Percentiles rank a stretch among this genome's conserved stretches.
Conservation (phyloP, 345 rosid species). For the Euphorbia pulcherrima region DNA sequence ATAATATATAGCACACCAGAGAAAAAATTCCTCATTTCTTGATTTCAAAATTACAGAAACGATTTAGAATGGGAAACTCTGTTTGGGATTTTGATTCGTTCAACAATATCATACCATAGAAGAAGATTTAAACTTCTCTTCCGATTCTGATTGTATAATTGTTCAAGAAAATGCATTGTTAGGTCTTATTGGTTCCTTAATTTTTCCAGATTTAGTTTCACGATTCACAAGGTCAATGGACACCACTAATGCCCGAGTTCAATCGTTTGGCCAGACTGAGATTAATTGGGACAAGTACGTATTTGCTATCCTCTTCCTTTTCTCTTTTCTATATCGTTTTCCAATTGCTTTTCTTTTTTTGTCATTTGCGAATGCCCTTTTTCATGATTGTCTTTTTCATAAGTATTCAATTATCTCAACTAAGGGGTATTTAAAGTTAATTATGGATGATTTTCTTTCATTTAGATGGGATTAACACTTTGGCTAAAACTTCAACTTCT, state of each 20-base stretch:
- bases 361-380: not conserved
- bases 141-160: not conserved
- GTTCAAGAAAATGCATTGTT: not conserved
- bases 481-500: not conserved
- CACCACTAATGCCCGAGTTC: conserved; percentile 49
- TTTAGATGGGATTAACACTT: not conserved
- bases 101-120: not conserved
- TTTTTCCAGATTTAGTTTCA: not conserved
- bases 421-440: not conserved
- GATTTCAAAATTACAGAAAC: too few relatives aligned
- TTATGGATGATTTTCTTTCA: not conserved
- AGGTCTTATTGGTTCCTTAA: not conserved
- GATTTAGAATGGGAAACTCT: not conserved
- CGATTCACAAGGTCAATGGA: conserved; percentile 35
- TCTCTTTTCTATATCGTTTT: not conserved
- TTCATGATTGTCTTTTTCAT: not conserved
- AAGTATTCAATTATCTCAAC: not conserved
- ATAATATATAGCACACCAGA: too few relatives aligned
- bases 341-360: too few relatives aligned
- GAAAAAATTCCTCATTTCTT: too few relatives aligned
- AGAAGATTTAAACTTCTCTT: not conserved
- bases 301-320: not conserved
- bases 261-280: conserved; percentile 70
- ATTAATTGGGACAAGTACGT: conserved; percentile 97
- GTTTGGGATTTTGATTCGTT: not conserved